These are phyloP conservation scores for Dictyostelium purpureum DNA, from an alignment of 78 protist genomes.

Conservation along the genomic window DNA sequence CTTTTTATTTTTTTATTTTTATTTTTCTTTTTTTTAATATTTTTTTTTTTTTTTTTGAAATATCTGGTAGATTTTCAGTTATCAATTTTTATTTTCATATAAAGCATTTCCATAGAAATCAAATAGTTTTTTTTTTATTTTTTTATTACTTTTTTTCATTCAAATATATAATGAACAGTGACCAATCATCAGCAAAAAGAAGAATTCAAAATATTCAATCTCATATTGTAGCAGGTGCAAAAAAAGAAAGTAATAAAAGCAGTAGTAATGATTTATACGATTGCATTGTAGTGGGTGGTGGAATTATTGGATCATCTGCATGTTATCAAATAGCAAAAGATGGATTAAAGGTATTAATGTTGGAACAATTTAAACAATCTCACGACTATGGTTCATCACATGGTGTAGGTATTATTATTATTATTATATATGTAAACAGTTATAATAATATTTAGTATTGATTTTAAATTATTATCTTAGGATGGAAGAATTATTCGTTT, in stretches of 20 bases:
- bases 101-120: no score
- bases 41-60: no score
- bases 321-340: conserved; percentile 58
- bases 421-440: not conserved
- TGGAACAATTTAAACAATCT: conserved; percentile 41
- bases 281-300: conserved; percentile 69
- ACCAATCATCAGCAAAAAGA: no score
- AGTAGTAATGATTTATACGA: not conserved
- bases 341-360: conserved; percentile 56
- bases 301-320: conserved; percentile 37
- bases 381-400: conserved; percentile 59
- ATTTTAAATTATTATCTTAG: not conserved
- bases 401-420: conserved; percentile 31
- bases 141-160: no score
- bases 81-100: no score
- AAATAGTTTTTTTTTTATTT: no score
- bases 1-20: no score
- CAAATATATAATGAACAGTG: no score
- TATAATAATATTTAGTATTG: not conserved
- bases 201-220: conserved; percentile 20
- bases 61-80: no score
- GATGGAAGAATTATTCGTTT: conserved; percentile 71
- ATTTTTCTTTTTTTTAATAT: no score
- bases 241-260: not conserved
- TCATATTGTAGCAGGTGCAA: not conserved